Base-by-base conservation (phyloP, 2,329 filamentous ascomycete species). In the Penicillium frequentans region DNA sequence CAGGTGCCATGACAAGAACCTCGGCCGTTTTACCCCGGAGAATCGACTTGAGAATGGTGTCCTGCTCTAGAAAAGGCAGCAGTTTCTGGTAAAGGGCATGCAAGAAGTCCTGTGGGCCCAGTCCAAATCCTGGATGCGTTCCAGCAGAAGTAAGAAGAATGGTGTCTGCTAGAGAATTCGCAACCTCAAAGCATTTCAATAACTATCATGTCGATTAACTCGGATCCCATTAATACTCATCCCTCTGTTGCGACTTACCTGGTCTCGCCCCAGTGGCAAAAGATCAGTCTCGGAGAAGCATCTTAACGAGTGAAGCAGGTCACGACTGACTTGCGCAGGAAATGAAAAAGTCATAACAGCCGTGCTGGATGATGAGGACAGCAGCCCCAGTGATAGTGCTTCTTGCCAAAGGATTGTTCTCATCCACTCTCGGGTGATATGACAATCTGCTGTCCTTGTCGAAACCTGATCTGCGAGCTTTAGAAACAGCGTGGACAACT, bases 361-460 rank as follows among this genome's bases (percentile, higher is more conserved):
- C 5, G 35, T 47, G n/a, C 55, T 50, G 1, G 58, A 54, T 5
- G 59, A 55, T 8, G 69, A 71, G 7, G 69, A 72, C 2, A 72
- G 47, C 16, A 71, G 53, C 3, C 63, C 64, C 39, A 56, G 45
- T 3, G 65, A 65, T 4, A 72, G 50, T 16, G 68, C 69, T 27
- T 70, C 58, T 27, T 71, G 69, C 69, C 69, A 72, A 21, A 72
- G 56, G 8, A 72, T 72, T 1, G 64, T 70, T 26, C 69, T 62
- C 69, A 72, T 72, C 69, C 69, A 72, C 55, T 71, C 61, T 46
- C 62, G 64, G 1, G 69, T 72, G 42, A 71, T 70, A 29, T 64
- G 61, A 26, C 62, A 70, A 24, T 72, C 69, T 23, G 69, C 69
- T 13, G 66, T 57, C 11, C 69, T 63, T 9, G 64, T 63, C 1